Base-by-base conservation (phyloP, 257 asterid species). In the Avicennia marina region DNA sequence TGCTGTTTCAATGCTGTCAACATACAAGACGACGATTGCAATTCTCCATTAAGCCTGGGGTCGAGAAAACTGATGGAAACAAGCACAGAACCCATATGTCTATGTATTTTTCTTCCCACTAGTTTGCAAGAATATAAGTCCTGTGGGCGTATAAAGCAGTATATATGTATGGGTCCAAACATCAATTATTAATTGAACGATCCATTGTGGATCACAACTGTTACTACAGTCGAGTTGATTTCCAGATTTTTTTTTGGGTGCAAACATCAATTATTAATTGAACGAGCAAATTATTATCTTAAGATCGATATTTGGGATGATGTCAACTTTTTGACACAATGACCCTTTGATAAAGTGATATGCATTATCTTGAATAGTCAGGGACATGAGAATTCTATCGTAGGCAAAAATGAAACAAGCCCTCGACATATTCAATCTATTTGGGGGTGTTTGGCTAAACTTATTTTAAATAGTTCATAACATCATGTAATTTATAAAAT, bases 91-190 rank as follows among this genome's bases (percentile, higher is more conserved):
- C 32, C 65, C 17, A 46, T 59, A 13, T 34, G 10, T n/a, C 9
- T 11, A 32, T 4, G 12, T 29, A 26, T 41, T 16, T 57, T 57
- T n/a, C n/a, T n/a, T n/a, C 29, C 11, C 25, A 41, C 9, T 42
- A 56, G 24, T 11, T n/a, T 38, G 48, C 24, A 17, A n/a, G 16
- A 39, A 56, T 7, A 44, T 44, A 25, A 29, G 19, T 1, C 16
- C 27, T 61, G 66, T 61, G 51, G 59, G 52, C 39, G 11, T 54
- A 11, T 8, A 44, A 44, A 44, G 50, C 50, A 44, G 50, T 44
- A 40, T n/a, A 10, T 19, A n/a, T n/a, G n/a, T n/a, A n/a, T n/a
- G n/a, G n/a, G n/a, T n/a, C n/a, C 6, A 22, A 15, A 3, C 49
- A 44, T 44, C 27, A 44, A 18, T n/a, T n/a, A n/a, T n/a, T n/a